phyloP scores from a whole-genome alignment of 768 basidiomycete genomes.

The Trametes cingulata region DNA sequence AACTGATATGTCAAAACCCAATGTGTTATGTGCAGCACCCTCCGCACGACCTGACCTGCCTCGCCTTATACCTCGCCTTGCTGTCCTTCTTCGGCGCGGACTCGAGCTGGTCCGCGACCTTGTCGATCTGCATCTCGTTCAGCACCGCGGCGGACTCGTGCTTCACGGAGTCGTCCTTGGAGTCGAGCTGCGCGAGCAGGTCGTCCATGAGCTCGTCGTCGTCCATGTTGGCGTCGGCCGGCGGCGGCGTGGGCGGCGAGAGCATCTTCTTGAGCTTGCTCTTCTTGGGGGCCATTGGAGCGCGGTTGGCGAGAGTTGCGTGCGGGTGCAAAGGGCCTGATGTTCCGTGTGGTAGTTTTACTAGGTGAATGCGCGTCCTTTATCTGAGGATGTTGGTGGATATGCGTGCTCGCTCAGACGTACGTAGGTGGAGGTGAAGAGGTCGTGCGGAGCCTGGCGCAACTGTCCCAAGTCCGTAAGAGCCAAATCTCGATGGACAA shows the following conservation, averaged over 20 bases:
- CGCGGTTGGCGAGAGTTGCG: not conserved
- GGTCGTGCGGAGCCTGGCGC: no score
- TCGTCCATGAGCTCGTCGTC: constrained; percentile 71
- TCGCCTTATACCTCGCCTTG: constrained; percentile 64
- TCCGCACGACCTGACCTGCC: constrained; percentile 51
- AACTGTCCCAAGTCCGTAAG: no score
- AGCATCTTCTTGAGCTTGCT: constrained; percentile 54
- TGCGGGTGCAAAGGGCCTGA: no score
- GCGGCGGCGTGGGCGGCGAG: constrained; percentile 31
- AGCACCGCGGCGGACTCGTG: constrained; percentile 50
- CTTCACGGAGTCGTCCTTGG: constrained; percentile 51
- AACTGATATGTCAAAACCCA: not conserved
- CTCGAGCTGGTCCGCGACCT: constrained; percentile 26
- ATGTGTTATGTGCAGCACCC: not conserved
- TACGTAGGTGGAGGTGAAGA: not conserved
- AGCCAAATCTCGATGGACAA: not conserved
- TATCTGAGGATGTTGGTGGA: no score
- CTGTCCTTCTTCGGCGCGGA: constrained; percentile 50
- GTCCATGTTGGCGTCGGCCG: constrained; percentile 42
- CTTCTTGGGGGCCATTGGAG: constrained; percentile 37
- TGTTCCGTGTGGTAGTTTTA: no score
- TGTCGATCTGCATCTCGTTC: constrained; percentile 46
- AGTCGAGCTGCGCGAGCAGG: constrained; percentile 75
- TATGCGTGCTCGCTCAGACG: no score
- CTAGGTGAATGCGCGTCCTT: no score